Conservation (phyloP, 139 green algal genomes). For the Picocystis salinarum region DNA sequence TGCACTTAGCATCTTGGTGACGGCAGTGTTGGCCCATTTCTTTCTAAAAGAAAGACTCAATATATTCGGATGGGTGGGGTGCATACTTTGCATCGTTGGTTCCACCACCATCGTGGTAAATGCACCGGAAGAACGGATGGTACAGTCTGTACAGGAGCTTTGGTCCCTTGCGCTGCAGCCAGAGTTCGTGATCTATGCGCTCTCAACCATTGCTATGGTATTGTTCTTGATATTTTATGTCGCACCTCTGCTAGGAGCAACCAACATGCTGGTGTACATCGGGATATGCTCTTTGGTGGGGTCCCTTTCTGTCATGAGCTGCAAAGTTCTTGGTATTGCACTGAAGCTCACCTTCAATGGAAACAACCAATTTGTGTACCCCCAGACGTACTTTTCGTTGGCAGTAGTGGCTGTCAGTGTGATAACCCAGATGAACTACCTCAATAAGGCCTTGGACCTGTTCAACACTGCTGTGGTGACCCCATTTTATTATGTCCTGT, state of each 20-base stretch:
- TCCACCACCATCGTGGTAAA: conserved; percentile 77
- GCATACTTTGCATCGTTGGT: conserved; percentile 77
- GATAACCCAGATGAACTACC: conserved; percentile 90
- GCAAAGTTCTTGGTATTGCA: conserved; percentile 89
- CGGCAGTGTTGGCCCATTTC: conserved; percentile 73
- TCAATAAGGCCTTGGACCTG: conserved; percentile 89
- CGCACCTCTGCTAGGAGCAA: conserved; percentile 33
- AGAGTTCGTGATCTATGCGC: conserved; percentile 66
- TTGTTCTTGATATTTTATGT: conserved; percentile 42
- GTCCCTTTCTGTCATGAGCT: conserved; percentile 82
- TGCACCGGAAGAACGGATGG: conserved; percentile 55
- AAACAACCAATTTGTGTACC: conserved; percentile 67
- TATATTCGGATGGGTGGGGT: conserved; percentile 79
- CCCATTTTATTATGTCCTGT: conserved; percentile 98
- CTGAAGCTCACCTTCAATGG: conserved; percentile 87
- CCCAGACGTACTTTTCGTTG: conserved; percentile 40
- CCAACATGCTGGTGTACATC: conserved; percentile 80
- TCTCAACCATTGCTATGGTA: conserved; percentile 25
- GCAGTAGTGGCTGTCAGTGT: conserved; percentile 64
- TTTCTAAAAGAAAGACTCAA: conserved; percentile 81
- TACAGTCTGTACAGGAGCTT: conserved; percentile 59
- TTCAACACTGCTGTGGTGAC: conserved; percentile 95
- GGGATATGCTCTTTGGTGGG: conserved; percentile 85
- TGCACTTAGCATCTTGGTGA: conserved; percentile 76
- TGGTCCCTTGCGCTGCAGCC: conserved; percentile 67